Conservation (phyloP, 1,139 yeast genomes). For the Geotrichum aggregatum region DNA sequence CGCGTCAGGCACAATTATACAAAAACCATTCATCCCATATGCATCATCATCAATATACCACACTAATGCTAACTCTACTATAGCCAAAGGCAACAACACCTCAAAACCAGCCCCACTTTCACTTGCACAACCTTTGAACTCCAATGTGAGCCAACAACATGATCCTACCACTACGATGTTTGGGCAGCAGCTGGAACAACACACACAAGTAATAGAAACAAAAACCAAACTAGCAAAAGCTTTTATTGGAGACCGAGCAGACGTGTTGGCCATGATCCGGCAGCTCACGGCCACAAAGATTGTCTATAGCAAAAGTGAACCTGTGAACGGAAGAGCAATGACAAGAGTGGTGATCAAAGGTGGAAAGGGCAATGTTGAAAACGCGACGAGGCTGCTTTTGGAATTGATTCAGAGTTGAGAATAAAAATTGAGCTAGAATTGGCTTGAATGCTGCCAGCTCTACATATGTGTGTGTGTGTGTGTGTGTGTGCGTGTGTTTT, state of each 20-base stretch:
- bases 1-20: not conserved
- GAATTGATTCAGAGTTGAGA: conserved; percentile 4
- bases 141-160: not conserved
- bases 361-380: not conserved
- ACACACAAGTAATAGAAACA: not conserved
- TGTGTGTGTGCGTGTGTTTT: too few relatives aligned
- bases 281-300: conserved; percentile 5
- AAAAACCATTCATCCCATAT: conserved; percentile 10
- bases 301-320: not conserved
- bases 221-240: conserved; percentile 5
- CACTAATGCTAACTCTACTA: too few relatives aligned
- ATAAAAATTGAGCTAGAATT: too few relatives aligned
- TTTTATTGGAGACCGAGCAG: not conserved
- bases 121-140: not conserved
- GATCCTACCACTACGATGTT: too few relatives aligned
- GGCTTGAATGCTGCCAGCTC: too few relatives aligned
- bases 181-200: not conserved
- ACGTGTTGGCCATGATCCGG: conserved; percentile 1
- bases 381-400: conserved; percentile 6
- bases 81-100: too few relatives aligned
- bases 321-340: conserved; percentile 16
- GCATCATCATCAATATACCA: not conserved
- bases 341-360: conserved; percentile 2
- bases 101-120: too few relatives aligned
- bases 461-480: too few relatives aligned